Evolutionary conservation across 495 filamentous ascomycete genomes (phyloP).

Genomic region (Penicillium roqueforti): DNA sequence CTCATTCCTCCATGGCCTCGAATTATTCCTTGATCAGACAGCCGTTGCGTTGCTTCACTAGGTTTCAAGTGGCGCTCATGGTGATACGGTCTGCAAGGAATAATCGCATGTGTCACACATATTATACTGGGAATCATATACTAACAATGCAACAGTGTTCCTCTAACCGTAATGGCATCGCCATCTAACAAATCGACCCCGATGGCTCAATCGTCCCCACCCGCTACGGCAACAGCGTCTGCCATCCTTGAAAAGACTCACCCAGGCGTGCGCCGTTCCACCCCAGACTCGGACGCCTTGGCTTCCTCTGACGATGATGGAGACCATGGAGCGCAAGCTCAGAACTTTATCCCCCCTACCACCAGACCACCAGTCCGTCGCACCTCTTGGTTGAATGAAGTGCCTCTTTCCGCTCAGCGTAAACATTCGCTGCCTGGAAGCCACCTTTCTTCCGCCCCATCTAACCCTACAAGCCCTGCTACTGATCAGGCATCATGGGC

Average conservation of each 20-base stretch:
- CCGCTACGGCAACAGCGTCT: conserved; percentile 45
- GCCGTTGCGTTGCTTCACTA: conserved; percentile 9
- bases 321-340: conserved; percentile 43
- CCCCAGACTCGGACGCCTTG: conserved; percentile 88
- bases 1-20: neutral
- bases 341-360: conserved; percentile 32
- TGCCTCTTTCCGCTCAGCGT: conserved; percentile 41
- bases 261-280: conserved; percentile 64
- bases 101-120: conserved; percentile 2
- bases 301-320: conserved; percentile 90
- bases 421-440: conserved; percentile 48
- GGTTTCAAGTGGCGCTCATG: conserved; percentile 6
- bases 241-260: conserved; percentile 70
- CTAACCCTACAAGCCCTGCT: conserved; percentile 70
- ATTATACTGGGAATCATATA: neutral
- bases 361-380: conserved; percentile 43
- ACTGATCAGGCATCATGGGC: conserved; percentile 69
- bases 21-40: neutral
- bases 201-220: conserved; percentile 21
- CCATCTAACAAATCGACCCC: conserved; percentile 23
- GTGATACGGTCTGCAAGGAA: conserved; percentile 5
- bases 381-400: conserved; percentile 54
- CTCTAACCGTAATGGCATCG: conserved; percentile 30
- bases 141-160: neutral
- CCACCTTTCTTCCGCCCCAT: conserved; percentile 70